These are phyloP conservation scores for Exophiala viscosa DNA, from an alignment of 2,329 filamentous ascomycete genomes.

Conservation along the genomic window DNA sequence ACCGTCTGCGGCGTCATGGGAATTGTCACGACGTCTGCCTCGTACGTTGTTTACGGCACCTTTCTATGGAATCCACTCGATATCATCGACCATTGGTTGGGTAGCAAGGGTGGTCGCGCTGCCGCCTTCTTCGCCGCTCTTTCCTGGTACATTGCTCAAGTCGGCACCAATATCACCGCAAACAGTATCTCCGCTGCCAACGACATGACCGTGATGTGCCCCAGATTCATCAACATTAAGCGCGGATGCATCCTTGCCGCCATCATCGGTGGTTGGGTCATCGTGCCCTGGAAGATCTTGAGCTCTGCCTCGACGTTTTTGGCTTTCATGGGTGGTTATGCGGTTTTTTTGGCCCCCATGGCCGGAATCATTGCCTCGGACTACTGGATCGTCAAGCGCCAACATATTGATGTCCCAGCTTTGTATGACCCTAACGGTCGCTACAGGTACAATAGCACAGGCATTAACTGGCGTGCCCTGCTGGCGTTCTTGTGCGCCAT, in stretches of 20 bases:
- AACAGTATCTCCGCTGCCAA: slow-evolving; percentile 54
- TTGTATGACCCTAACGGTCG: slow-evolving; percentile 23
- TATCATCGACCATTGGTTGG: slow-evolving; percentile 37
- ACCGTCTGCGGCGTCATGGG: slow-evolving; percentile 51
- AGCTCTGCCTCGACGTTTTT: slow-evolving; percentile 41
- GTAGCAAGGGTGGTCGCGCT: slow-evolving; percentile 32
- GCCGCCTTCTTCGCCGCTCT: slow-evolving; percentile 51
- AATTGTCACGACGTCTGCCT: slow-evolving; percentile 56
- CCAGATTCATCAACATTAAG: slow-evolving; percentile 52
- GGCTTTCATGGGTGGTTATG: slow-evolving; percentile 36
- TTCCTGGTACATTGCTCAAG: slow-evolving; percentile 53
- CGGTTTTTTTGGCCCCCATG: slow-evolving; percentile 30
- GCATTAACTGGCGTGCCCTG: slow-evolving; percentile 49
- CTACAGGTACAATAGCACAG: slow-evolving; percentile 47
- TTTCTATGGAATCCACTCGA: slow-evolving; percentile 46
- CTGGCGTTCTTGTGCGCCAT: slow-evolving; percentile 18
- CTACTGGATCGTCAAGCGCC: slow-evolving; percentile 28
- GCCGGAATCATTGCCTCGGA: slow-evolving; percentile 28
- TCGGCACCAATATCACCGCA: slow-evolving; percentile 53
- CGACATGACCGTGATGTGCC: slow-evolving; percentile 52
- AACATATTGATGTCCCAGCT: slow-evolving; percentile 21
- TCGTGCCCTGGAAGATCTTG: slow-evolving; percentile 48
- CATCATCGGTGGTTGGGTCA: slow-evolving; percentile 40
- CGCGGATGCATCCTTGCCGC: slow-evolving; percentile 41
- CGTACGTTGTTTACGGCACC: slow-evolving; percentile 26